Base-by-base conservation (phyloP, 2,329 filamentous ascomycete genomes). In the Camillea tinctor region DNA sequence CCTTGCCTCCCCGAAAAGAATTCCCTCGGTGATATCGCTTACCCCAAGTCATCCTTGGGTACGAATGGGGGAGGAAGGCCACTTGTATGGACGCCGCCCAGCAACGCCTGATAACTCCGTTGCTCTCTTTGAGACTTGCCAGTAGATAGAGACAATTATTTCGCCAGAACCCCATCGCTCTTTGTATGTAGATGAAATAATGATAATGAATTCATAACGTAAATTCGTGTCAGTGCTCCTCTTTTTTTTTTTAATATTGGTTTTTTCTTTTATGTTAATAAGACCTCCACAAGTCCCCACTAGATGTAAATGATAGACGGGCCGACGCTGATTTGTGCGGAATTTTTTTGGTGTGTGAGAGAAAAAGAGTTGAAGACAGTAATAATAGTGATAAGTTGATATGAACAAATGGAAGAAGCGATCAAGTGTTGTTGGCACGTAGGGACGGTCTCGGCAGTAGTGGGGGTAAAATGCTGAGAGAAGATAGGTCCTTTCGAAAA, bases 331-430 rank as follows among this genome's bases (percentile, higher is more conserved):
- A 50, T 24, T 26, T 50, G 54, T 57, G 52, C 36, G 55, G 20
- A 36, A 19, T 36, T 21, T 30, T 23, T 26, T 52, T 24, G 24
- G 26, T 30, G 26, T 30, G 26, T 30, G 26, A 9, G 24, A 26
- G 21, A 23, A 11, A 9, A 8, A 26, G 21, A 23, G 23, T 21
- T 19, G 23, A 3, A 30, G 22, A 19, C 8, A n/a, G 54, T 56
- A 21, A 48, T 49, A 54, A 22, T 54, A 17, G 30, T 54, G 8
- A 3, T 54, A 40, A n/a, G 19, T 26, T 23, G 50, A 57, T 68
- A 65, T 68, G 52, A 58, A 71, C 68, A 71, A 70, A 71, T 65
- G 65, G 63, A 70, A 71, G 54, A 44, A 11, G 57, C n/a, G 23
- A 23, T 22, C 17, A 57, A 24, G 50, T 55, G 54, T 24, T 52